Evolutionary conservation across 2,329 filamentous ascomycete genomes (phyloP).

Genomic region (Teratosphaeria zuluensis): DNA sequence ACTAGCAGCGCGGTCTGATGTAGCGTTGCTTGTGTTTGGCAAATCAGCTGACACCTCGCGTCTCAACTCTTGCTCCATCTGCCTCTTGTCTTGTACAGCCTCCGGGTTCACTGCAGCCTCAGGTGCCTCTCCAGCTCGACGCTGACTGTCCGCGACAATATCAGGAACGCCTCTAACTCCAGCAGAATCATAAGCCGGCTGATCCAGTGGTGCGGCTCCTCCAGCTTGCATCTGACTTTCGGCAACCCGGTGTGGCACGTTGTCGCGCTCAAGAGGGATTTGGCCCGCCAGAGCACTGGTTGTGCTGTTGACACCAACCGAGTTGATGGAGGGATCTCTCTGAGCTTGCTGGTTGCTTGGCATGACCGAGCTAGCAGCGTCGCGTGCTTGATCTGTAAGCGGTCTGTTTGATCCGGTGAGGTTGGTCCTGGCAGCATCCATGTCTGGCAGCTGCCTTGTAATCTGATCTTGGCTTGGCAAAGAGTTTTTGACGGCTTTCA

Average conservation of each 20-base stretch:
- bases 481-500: neutral
- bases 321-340: slow-evolving; percentile 8
- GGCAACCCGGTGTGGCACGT: slow-evolving; percentile 32
- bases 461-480: neutral
- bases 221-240: slow-evolving; percentile 22
- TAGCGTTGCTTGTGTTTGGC: neutral
- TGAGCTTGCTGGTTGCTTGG: neutral
- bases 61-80: slow-evolving; percentile 64
- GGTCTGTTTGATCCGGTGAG: neutral
- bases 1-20: neutral
- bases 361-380: neutral
- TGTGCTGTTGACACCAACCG: slow-evolving; percentile 34
- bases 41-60: slow-evolving; percentile 39
- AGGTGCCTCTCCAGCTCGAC: slow-evolving; percentile 39
- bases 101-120: slow-evolving; percentile 62
- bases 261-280: slow-evolving; percentile 41
- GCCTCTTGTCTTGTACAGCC: slow-evolving; percentile 66
- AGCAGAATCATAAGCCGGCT: neutral
- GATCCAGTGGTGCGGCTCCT: slow-evolving; percentile 24
- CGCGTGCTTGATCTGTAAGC: neutral
- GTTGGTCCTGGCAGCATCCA: neutral
- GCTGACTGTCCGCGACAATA: slow-evolving; percentile 20
- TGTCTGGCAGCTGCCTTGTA: neutral
- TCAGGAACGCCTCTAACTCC: slow-evolving; percentile 7
- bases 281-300: slow-evolving; percentile 37